Evolutionary conservation across 2,329 filamentous ascomycete species (phyloP).

Genomic region (Xylaria sp.): DNA sequence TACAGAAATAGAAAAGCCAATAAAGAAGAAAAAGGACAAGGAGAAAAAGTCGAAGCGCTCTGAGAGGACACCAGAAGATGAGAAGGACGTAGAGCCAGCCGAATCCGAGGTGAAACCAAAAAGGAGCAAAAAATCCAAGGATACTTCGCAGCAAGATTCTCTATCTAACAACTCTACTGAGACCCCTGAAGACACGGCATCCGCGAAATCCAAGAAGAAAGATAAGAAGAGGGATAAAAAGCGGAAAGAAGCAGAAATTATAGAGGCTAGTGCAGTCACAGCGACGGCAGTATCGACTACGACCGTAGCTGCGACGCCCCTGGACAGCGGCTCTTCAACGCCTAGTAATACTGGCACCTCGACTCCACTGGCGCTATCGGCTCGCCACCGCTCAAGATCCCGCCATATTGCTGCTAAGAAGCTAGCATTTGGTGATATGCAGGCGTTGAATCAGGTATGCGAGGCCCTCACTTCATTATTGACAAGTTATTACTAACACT

Average conservation of each 20-base stretch:
- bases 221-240: slow-evolving; percentile 60
- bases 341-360: slow-evolving; percentile 58
- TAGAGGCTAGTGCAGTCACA: slow-evolving; percentile 41
- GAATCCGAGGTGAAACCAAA: slow-evolving; percentile 43
- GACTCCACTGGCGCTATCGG: slow-evolving; percentile 62
- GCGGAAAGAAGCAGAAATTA: slow-evolving; percentile 54
- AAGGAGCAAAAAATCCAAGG: slow-evolving; percentile 49
- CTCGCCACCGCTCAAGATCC: slow-evolving; percentile 79
- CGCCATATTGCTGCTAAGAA: slow-evolving; percentile 91
- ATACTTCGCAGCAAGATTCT: slow-evolving; percentile 51
- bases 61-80: slow-evolving; percentile 45
- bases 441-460: slow-evolving; percentile 83
- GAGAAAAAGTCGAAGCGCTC: slow-evolving; percentile 47
- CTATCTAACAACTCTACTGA: slow-evolving; percentile 43
- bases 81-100: slow-evolving; percentile 21
- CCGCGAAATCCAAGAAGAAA: slow-evolving; percentile 57
- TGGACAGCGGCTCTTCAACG: slow-evolving; percentile 52
- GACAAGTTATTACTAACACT: slow-evolving; percentile 36
- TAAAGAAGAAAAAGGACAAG: slow-evolving; percentile 47
- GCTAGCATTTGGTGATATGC: slow-evolving; percentile 81
- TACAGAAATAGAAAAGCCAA: slow-evolving; percentile 43
- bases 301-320: slow-evolving; percentile 44
- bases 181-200: slow-evolving; percentile 38
- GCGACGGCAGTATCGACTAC: slow-evolving; percentile 43
- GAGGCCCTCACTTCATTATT: slow-evolving; percentile 44